Conservation (phyloP, 345 rosid species). For the Conringia planisiliqua region DNA sequence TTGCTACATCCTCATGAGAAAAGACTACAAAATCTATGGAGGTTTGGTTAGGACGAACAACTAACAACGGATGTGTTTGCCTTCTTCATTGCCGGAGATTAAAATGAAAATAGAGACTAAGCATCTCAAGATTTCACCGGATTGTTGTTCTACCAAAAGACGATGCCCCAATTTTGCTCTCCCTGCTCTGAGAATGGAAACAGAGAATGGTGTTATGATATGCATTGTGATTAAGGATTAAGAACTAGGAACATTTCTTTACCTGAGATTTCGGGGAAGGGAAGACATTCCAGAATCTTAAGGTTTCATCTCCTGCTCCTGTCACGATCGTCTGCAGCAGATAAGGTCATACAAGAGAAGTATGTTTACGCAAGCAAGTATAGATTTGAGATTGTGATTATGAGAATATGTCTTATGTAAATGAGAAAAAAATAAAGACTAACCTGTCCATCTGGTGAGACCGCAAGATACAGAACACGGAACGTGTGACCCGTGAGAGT, state of each 20-base stretch:
- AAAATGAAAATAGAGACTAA: not conserved
- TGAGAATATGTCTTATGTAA: not conserved
- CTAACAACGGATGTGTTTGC: not conserved
- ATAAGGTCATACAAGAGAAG: slow-evolving; percentile 7
- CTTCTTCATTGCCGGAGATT: not conserved
- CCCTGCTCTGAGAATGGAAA: slow-evolving; percentile 54
- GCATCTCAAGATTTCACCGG: slow-evolving; percentile 41
- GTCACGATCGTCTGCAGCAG: slow-evolving; percentile 83
- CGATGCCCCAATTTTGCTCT: slow-evolving; percentile 72
- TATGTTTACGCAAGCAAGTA: not conserved
- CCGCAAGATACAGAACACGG: slow-evolving; percentile 97
- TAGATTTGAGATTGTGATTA: not conserved
- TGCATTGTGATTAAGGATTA: not conserved
- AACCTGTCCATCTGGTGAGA: slow-evolving; percentile 99
- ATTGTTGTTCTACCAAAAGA: slow-evolving; percentile 79
- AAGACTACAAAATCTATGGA: not conserved
- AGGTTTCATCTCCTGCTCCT: slow-evolving; percentile 98
- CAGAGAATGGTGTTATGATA: not conserved
- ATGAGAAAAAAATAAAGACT: not conserved
- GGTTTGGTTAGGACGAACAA: slow-evolving; percentile 9
- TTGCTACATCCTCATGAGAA: not conserved
- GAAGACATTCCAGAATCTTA: slow-evolving; percentile 96
- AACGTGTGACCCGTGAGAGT: slow-evolving; percentile 93
- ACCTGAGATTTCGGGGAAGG: slow-evolving; percentile 98
- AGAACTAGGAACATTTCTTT: not conserved